Evolutionary conservation across 768 basidiomycete species (phyloP), one percentile per base, ranked within the genome.

Genomic region (Pleurotus pulmonarius): DNA sequence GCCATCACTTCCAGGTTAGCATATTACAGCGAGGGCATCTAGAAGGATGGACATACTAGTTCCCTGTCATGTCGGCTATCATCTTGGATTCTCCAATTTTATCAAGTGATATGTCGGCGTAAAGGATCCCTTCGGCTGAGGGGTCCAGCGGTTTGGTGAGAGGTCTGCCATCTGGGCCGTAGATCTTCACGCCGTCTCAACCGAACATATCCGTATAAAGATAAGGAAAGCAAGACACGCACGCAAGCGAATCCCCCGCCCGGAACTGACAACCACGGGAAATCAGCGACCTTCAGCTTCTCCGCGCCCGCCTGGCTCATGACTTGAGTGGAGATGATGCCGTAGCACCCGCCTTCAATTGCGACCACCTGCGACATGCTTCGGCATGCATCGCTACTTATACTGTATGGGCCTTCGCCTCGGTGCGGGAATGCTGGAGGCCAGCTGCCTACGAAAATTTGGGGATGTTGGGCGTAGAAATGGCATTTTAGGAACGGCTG

Each of bases 401-500:
- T 65, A 25, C 67, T 68, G 54, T 67, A 69, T 1, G 67, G 68
- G 6, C 67, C 64, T 11, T 63, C 64, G 4, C 64, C 65, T 16
- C 56, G 56, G 16, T 57, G 61, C n/a, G 63, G 57, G 38, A 69
- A 69, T 7, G 64, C 66, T 2, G 68, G 68, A 61, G 67, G 68
- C 68, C 68, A 69, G n/a, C 61, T 61, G 15, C 67, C 68, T 1
- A 68, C 65, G 38, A 67, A 68, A 4, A 69, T 67, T 49, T 69
- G 68, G 1, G 67, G 67, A 49, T 67, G 59, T 44, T 68, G 68
- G 15, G 68, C 63, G 60, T 68, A 69, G 46, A 68, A 65, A 37
- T 69, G 67, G 5, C 62, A 64, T 58, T 68, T 67, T 16, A 69
- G 58, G 63, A 64, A 65, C 6, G 68, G 68, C 65, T 69, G 38